A percentile compares a stretch with the other conserved stretches of the same genome.
phyloP scores from a whole-genome alignment of 495 filamentous ascomycete genomes.

The Trichoderma asperelloides region DNA sequence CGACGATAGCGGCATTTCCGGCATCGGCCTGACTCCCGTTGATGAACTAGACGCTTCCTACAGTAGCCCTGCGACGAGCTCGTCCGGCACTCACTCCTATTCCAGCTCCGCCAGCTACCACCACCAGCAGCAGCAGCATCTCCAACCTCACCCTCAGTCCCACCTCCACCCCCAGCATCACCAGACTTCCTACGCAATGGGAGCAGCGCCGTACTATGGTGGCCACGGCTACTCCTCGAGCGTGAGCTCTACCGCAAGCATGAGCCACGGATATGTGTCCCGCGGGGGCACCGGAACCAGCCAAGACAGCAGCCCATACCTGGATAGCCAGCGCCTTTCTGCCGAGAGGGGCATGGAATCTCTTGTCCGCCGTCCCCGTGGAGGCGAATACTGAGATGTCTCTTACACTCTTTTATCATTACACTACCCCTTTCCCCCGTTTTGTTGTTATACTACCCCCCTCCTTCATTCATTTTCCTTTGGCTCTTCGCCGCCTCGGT shows the following conservation, averaged over 20 bases:
- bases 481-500: neutral
- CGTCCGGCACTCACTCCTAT: constrained; percentile 22
- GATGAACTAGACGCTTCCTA: constrained; percentile 40
- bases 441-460: neutral
- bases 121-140: constrained; percentile 15
- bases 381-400: neutral
- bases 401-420: constrained; percentile 6
- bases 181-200: constrained; percentile 1
- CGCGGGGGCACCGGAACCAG: constrained; percentile 18
- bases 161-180: constrained; percentile 15
- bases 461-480: neutral
- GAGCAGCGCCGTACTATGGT: constrained; percentile 1
- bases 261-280: constrained; percentile 10
- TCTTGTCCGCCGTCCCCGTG: constrained; percentile 40
- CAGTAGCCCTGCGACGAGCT: constrained; percentile 38
- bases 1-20: constrained; percentile 40
- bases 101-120: constrained; percentile 6
- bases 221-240: constrained; percentile 36
- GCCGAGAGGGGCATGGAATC: constrained; percentile 49
- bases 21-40: constrained; percentile 40
- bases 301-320: constrained; percentile 37
- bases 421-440: neutral
- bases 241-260: constrained; percentile 28
- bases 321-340: constrained; percentile 38
- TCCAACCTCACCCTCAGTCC: constrained; percentile 22